Evolutionary conservation across 305 asterid genomes (phyloP).

Genomic region (Fraxinus paxiana): DNA sequence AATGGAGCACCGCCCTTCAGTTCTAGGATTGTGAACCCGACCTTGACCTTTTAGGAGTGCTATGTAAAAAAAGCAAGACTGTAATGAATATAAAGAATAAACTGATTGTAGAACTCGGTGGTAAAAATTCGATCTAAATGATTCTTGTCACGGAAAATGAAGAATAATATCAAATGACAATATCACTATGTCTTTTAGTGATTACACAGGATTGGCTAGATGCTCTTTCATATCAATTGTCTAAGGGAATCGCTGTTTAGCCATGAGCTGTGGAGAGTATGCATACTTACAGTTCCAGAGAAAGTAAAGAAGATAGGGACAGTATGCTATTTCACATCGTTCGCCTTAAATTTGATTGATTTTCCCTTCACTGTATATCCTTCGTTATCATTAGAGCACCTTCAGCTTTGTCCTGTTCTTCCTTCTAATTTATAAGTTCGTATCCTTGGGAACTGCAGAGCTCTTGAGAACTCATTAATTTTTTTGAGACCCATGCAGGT

Average conservation of each 20-base stretch:
- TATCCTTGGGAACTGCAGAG: not conserved
- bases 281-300: not conserved
- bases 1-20: not conserved
- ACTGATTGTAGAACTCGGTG: conserved; percentile 2
- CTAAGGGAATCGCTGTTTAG: conserved; percentile 7
- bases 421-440: not conserved
- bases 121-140: not conserved
- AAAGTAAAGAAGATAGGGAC: not conserved
- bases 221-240: conserved; percentile 7
- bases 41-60: conserved; percentile 7
- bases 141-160: conserved; percentile 4
- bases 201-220: not conserved
- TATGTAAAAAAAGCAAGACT: not conserved
- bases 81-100: not conserved
- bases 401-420: conserved; percentile 3
- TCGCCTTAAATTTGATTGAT: not conserved
- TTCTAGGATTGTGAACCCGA: not conserved
- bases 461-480: conserved; percentile 10
- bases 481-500: conserved; percentile 50
- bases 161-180: not conserved
- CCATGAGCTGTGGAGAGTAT: conserved; percentile 6
- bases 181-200: not conserved
- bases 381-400: not conserved
- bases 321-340: not conserved
- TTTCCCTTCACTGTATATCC: not conserved